Base-by-base conservation (phyloP, 768 basidiomycete species). In the Albatrellus ellisii region DNA sequence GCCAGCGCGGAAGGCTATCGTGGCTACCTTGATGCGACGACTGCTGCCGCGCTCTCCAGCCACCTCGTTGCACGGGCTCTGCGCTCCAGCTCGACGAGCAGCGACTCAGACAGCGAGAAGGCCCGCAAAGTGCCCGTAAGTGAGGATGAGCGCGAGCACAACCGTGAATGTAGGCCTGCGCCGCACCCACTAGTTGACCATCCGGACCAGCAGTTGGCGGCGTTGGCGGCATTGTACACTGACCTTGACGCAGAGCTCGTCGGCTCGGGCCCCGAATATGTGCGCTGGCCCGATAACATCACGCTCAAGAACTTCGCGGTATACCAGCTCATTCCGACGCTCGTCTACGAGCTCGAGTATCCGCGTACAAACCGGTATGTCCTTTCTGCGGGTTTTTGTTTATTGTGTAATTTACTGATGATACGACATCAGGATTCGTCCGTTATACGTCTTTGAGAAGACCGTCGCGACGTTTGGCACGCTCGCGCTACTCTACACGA, bases 281-380 rank as follows among this genome's bases (percentile, higher is more conserved):
- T 91, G 28, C 70, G 68, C 14, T 99, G 86, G 76, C 92, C 92
- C 0, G 67, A 78, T 36, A 97, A 91, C 56, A 71, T 98, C 46
- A 80, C 79, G 0, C 71, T 76, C 55, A 73, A 68, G 53, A 82
- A 89, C 59, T 98, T 91, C 56, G 73, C 73, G 22, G 72, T 81
- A 28, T 99, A 92, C 61, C 75, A 87, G 62, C 62, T 92, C 28
- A 78, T 86, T 35, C 95, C 95, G 11, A 89, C 89, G 0, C 69
- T 99, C 32, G 91, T 97, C 6, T 99, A 99, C 55, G 91, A 98
- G 58, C 67, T 98, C 26, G 92, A 97, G 60, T 99, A 92, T 59
- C 94, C 94, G 8, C 66, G 94, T 39, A 97, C 94, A 8, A 77
- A 85, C 25, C 64, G 69, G 87, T 87, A 54, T 38, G 73, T 61